Conservation (phyloP, 768 basidiomycete genomes). For the Scleroderma bovista region DNA sequence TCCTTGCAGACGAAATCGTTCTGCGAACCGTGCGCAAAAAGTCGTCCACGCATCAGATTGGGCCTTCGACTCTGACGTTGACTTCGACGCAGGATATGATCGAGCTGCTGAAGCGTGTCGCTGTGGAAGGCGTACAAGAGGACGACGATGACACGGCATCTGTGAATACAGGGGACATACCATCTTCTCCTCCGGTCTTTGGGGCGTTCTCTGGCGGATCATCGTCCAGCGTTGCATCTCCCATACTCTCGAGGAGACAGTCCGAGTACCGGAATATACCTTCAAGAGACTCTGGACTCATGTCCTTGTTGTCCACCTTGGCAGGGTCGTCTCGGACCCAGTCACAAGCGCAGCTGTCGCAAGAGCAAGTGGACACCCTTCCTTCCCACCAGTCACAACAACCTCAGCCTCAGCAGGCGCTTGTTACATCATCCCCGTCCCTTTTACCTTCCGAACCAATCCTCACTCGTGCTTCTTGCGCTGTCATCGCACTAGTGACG, state of each 20-base stretch:
- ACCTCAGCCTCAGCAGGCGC: conserved; percentile 13
- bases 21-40: conserved; percentile 35
- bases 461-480: conserved; percentile 48
- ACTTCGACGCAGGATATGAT: conserved; percentile 26
- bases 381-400: conserved; percentile 8
- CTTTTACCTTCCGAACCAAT: conserved; percentile 14
- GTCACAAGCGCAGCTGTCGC: conserved; percentile 31
- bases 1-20: conserved; percentile 67
- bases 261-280: conserved; percentile 44
- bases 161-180: conserved; percentile 34
- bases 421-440: conserved; percentile 19
- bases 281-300: conserved; percentile 44
- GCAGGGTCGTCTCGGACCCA: conserved; percentile 51
- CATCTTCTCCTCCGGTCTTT: conserved; percentile 30
- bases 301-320: conserved; percentile 62
- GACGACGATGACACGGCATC: conserved; percentile 42
- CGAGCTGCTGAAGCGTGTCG: conserved; percentile 38
- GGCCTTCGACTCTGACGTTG: conserved; percentile 7
- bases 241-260: conserved; percentile 52
- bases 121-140: conserved; percentile 28
- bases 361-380: conserved; percentile 14
- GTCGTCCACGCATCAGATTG: conserved; percentile 3
- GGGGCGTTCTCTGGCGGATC: conserved; percentile 22
- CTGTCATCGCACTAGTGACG: conserved; percentile 56
- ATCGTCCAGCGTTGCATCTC: conserved; percentile 39